Percentiles rank a stretch among this genome's conserved stretches.
Evolutionary conservation across 139 green algal genomes (phyloP).

Genomic region (Tetratostichococcus sp.): DNA sequence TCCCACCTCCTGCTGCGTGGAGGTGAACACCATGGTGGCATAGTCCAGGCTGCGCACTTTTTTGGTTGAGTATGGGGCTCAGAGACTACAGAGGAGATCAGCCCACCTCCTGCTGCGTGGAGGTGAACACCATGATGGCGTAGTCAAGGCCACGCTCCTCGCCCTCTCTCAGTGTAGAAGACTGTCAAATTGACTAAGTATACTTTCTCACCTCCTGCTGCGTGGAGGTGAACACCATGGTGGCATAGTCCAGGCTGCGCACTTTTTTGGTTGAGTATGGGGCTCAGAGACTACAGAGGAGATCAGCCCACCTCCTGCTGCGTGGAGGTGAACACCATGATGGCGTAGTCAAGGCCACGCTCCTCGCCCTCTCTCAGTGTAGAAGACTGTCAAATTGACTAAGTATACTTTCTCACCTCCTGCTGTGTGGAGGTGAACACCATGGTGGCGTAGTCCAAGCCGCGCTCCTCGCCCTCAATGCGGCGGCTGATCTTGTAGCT

Average conservation of each 20-base stretch:
- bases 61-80: slow-evolving; percentile 79
- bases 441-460: slow-evolving; percentile 74
- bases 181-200: no score
- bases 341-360: slow-evolving; percentile 74
- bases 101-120: slow-evolving; percentile 80
- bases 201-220: slow-evolving; percentile 77
- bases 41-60: slow-evolving; percentile 84
- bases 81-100: slow-evolving; percentile 19
- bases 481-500: slow-evolving; percentile 83
- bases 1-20: slow-evolving; percentile 78
- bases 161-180: no score
- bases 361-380: slow-evolving; percentile 95
- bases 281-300: no score
- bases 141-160: slow-evolving; percentile 88
- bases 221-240: slow-evolving; percentile 85
- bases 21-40: slow-evolving; percentile 80
- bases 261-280: slow-evolving; percentile 86
- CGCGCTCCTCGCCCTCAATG: slow-evolving; percentile 90
- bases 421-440: slow-evolving; percentile 89
- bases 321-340: slow-evolving; percentile 86
- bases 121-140: slow-evolving; percentile 82
- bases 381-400: slow-evolving; percentile 81
- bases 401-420: slow-evolving; percentile 46
- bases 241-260: slow-evolving; percentile 72
- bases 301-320: slow-evolving; percentile 68